Base-by-base conservation (phyloP, 352 stramenopile genomes). In the Pythium guiyangense region DNA sequence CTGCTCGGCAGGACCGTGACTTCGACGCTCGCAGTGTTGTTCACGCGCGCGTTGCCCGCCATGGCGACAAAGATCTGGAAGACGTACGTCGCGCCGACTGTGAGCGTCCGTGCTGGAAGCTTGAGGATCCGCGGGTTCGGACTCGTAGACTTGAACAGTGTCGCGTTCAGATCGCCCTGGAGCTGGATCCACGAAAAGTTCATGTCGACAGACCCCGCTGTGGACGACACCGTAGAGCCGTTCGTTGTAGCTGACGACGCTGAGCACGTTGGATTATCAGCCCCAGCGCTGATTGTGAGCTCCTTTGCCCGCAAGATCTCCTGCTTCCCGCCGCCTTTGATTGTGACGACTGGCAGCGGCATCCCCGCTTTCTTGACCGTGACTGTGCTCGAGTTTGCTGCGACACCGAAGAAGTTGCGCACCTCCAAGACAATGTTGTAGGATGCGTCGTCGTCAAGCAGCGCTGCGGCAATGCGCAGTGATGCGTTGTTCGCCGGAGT, bases 11-110 rank as follows among this genome's bases (percentile, higher is more conserved):
- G 47, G 1, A 88, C 77, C 0, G 52, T 63, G 20, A 88, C 63
- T 40, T 77, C 64, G 3, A 88, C 74, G 17, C 60, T 71, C 2
- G 74, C 77, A 10, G 61, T 71, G 49, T 88, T 88, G 40, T 59
- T 80, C n/a, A 88, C 43, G 12, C 63, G 72, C 0, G 53, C 14
- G 17, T 76, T 82, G 37, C 57, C 78, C 1, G 67, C 49, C 74
- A 88, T 88, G 0, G 66, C 60, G 15, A 83, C 77, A 22, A 75
- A 47, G 17, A 88, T 67, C n/a, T 75, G 66, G 47, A 88, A 88
- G 18, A 81, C 63, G 59, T 88, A 88, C 47, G 61, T 69, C 26
- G 82, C 73, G 1, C 74, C 74, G 14, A 88, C 74, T 0, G 61
- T 80, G 8, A 88, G 62, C 6, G 67, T 84, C 37, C 66, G 68